Evolutionary conservation across 23 red algal species (phyloP), one percentile per base, ranked within the genome.

Genomic region (Gracilaria caudata): DNA sequence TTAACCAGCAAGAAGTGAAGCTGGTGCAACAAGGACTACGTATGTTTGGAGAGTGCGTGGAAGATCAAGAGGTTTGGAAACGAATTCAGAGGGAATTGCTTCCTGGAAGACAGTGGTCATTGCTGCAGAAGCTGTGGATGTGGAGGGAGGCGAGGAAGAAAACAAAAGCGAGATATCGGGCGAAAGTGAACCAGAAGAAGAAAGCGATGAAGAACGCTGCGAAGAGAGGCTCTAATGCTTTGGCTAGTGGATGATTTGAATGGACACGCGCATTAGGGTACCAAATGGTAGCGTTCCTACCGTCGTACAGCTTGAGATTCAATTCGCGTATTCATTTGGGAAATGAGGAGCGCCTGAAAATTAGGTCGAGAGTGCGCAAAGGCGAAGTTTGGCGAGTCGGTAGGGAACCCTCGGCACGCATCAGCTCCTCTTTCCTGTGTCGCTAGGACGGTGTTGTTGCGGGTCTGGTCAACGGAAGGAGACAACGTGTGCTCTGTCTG

Each of bases 41-140:
- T 36, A 64, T 68, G 57, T 80, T 68, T 57, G 73, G 73, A 19
- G 38, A 55, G 40, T 11, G 59, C 33, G 63, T 73, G 8, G 58
- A 55, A 39, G 74, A 81, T 43, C 16, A 34, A 68, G 60, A 66
- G 11, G 59, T 81, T 16, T 90, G 86, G 86, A 81, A 79, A 64
- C 34, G 35, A 32, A 90, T 90, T 80, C 86, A 90, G 33, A 64
- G 40, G 32, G 74, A 90, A 46, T 24, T 90, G 13, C 53, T 90
- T 12, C 86, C 86, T 32, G 76, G 76, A 41, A 54, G 86, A 12
- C 68, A 78, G 25, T 90, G 86, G 86, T 33, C 56, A 2, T 64
- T 78, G 39, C 43, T 90, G 36, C 74, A 90, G 47, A 90, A 90
- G 40, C 40, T 90, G 30, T 90, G 86, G 86, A 25, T 51, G 26